Evolutionary conservation across 1,139 yeast species (phyloP), one percentile per base, ranked within the genome.

Genomic region (Geotrichum macrosporum): DNA sequence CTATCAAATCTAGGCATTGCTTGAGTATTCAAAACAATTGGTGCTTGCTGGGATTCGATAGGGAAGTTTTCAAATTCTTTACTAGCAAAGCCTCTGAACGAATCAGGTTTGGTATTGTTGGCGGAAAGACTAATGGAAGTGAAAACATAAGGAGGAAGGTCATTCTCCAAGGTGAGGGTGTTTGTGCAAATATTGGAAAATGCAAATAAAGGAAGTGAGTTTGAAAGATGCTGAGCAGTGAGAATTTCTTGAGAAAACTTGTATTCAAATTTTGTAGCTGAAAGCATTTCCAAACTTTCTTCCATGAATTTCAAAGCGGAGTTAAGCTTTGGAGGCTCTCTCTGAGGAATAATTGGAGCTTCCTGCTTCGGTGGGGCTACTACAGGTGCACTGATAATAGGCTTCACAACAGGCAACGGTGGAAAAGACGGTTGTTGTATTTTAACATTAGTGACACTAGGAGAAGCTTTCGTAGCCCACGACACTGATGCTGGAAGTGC

Each of bases 401-500:
- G 50, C 53, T 65, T 41, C 5, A 21, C 50, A 55, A 69, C 43
- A 44, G 65, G 53, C 53, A 70, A 44, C 47, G 67, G 49, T 49
- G 64, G 54, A 58, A 67, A 39, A 57, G 65, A 44, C 60, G 50
- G 43, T 41, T 36, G 46, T 16, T 43, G 39, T 8, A 46, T 26
- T 32, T 47, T 50, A 3, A 42, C 42, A 5, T 26, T 35, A 3
- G 48, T 8, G 3, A 44, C 43, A 21, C 43, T 32, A 4, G 66
- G 63, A 13, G 64, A 60, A 1, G 59, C 55, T 39, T 55, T 61
- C 15, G 64, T 57, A 44, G 74, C 67, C 74, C 75, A 59, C 48
- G 71, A 60, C 42, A 66, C 63, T 57, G 75, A 57, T 2, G 71
- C 58, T 9, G 63, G 73, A 52, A 63, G 63, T 12, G 46, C 49